These are phyloP conservation scores for Solanum chacoense DNA, from an alignment of 305 asterid genomes.

Conservation along the genomic window DNA sequence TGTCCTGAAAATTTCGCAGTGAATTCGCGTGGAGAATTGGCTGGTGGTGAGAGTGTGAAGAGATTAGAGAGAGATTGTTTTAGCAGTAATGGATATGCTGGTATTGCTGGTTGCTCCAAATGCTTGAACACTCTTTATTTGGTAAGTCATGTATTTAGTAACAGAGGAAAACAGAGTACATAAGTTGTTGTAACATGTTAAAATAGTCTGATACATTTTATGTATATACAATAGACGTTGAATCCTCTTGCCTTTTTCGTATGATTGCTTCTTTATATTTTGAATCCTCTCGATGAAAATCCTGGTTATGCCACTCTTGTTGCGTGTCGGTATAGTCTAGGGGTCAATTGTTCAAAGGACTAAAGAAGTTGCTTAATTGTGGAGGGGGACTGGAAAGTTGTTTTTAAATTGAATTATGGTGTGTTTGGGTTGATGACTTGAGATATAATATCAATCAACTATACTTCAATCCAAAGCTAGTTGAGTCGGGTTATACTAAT, in stretches of 20 bases:
- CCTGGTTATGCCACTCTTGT: neutral
- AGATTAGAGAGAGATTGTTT: slow-evolving; percentile 63
- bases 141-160: slow-evolving; percentile 21
- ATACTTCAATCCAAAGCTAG: neutral
- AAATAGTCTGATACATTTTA: neutral
- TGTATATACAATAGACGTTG: neutral
- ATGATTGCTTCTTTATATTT: neutral
- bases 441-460: neutral
- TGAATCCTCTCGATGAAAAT: neutral
- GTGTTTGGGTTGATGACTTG: neutral
- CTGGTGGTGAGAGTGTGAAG: slow-evolving; percentile 43
- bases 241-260: neutral
- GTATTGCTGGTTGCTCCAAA: slow-evolving; percentile 52
- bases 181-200: neutral
- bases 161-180: neutral
- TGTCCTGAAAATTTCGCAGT: slow-evolving; percentile 61
- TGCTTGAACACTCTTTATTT: slow-evolving; percentile 49
- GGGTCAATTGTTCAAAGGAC: neutral
- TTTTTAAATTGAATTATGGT: neutral
- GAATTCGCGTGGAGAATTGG: slow-evolving; percentile 37
- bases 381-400: neutral
- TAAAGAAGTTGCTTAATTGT: neutral
- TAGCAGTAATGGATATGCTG: slow-evolving; percentile 26
- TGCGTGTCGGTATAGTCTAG: neutral
- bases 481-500: neutral